These are phyloP conservation scores for Cupressus sempervirens DNA, from an alignment of 75 land plant genomes.

Conservation along the genomic window DNA sequence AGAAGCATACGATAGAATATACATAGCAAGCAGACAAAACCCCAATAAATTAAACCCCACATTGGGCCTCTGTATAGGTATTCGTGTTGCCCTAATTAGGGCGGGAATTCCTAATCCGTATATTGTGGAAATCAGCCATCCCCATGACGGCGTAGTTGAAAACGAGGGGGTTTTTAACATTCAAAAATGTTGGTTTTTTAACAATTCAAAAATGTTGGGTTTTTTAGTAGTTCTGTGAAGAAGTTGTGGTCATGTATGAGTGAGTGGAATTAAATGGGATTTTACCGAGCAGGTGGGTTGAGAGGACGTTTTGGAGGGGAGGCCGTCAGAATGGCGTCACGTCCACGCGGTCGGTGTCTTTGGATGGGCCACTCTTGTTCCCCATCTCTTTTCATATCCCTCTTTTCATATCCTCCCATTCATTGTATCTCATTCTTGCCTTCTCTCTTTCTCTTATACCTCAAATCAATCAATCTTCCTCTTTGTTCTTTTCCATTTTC, in stretches of 20 bases:
- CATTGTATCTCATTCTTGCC: neutral
- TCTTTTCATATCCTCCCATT: neutral
- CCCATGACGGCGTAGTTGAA: neutral
- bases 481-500: neutral
- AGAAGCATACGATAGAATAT: neutral
- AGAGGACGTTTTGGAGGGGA: constrained; percentile 8
- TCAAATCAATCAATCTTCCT: neutral
- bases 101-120: neutral
- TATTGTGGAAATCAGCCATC: neutral
- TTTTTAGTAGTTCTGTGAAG: neutral
- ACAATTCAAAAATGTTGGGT: no score
- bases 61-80: neutral
- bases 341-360: constrained; percentile 16
- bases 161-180: no score
- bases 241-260: no score
- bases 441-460: neutral
- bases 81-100: neutral
- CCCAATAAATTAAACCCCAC: no score
- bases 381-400: neutral
- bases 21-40: neutral
- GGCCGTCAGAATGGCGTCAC: constrained; percentile 18
- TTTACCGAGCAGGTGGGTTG: neutral
- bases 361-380: constrained; percentile 3
- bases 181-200: no score
- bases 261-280: neutral